Evolutionary conservation across 176 grass and related monocot species (phyloP), one percentile per base, ranked within the genome.

Genomic region (Aegilops bicornis): DNA sequence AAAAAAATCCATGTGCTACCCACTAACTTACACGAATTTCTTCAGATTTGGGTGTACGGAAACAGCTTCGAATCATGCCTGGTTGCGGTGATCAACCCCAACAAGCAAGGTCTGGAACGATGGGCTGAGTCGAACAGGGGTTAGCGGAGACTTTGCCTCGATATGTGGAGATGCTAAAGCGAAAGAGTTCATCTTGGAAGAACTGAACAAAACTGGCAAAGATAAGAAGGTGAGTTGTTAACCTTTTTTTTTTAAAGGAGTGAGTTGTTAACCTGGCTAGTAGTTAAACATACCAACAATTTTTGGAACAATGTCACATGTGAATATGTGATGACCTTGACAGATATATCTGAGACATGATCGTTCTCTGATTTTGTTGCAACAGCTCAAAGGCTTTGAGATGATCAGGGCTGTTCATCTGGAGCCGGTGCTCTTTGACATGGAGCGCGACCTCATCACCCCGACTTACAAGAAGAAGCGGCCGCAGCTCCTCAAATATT

Each of bases 391-490:
- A 95, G 95, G 95, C 63, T 98, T 98, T 58, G 95, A 98, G 83
- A 71, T 98, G 80, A 78, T 98, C 78, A 95, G 82, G 90, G 93
- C 93, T 35, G 82, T 98, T 90, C 93, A 98, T 87, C 93, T 98
- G 4, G 95, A 98, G 48, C 91, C 93, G 0, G 86, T 70, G 61
- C 95, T 86, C 22, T 95, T 98, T 73, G 95, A 98, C 63, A 87
- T 98, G 84, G 95, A 98, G 31, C 95, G 93, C 6, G 95, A 98
- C 80, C 84, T 98, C 12, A 91, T 98, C 19, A 98, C 93, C 63
- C 96, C 96, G 6, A 98, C 96, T 12, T 98, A 94, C 89, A 98
- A 98, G 86, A 98, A 98, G 91, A 98, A 98, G 73, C 85, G 96
- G 50, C 93, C 91, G 13, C 96, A 98, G 80, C 75, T 95, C 77